Evolutionary conservation across 139 green algal species (phyloP).

Genomic region (Picochlorum sp.): DNA sequence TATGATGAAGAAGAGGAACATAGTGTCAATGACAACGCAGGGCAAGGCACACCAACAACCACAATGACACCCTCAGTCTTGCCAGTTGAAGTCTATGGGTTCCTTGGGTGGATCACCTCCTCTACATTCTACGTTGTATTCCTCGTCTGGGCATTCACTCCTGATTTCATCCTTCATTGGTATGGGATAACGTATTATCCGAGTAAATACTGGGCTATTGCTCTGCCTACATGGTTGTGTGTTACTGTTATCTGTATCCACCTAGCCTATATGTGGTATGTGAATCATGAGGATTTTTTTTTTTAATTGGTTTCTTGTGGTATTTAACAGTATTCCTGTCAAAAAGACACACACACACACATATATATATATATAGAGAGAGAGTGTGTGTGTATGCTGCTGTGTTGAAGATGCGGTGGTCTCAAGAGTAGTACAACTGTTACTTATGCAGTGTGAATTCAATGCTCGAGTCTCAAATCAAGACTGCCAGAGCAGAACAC

Average conservation of each 20-base stretch:
- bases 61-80: too few species aligned
- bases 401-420: too few species aligned
- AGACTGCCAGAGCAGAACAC: too few species aligned
- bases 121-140: conserved; percentile 41
- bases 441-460: too few species aligned
- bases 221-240: conserved; percentile 46
- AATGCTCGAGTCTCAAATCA: too few species aligned
- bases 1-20: not conserved
- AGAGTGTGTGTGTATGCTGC: too few species aligned
- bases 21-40: not conserved
- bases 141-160: conserved; percentile 49
- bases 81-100: conserved; percentile 48
- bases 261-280: conserved; percentile 52
- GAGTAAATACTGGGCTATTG: conserved; percentile 58
- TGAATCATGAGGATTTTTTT: too few species aligned
- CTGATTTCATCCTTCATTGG: conserved; percentile 26
- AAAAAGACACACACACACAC: too few species aligned
- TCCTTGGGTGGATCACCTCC: conserved; percentile 48
- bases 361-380: too few species aligned
- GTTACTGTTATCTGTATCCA: conserved; percentile 34
- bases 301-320: too few species aligned
- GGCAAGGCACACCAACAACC: conserved; percentile 3
- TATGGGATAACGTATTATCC: conserved; percentile 62
- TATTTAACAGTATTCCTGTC: too few species aligned
- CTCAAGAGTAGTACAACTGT: too few species aligned